These are phyloP conservation scores for Wickerhamiella slavikovae DNA, from an alignment of 805 yeast genomes.

Conservation along the genomic window DNA sequence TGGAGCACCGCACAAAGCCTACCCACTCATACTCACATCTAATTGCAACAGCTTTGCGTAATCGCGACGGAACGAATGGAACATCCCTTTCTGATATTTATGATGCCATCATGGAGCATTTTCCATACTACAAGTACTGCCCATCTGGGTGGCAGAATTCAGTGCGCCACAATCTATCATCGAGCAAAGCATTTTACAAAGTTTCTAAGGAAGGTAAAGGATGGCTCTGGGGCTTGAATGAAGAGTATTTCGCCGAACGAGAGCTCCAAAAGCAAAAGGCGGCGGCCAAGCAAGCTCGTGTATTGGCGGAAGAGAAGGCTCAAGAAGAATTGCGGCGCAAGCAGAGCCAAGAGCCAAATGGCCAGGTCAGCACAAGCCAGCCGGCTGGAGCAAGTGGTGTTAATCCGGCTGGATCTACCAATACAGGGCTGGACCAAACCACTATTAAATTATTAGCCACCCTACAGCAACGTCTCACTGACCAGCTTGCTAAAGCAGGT, in stretches of 20 bases:
- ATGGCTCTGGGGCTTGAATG: slow-evolving; percentile 89
- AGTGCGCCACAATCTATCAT: slow-evolving; percentile 71
- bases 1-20: slow-evolving; percentile 70
- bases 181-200: slow-evolving; percentile 68
- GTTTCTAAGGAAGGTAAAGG: slow-evolving; percentile 80
- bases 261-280: slow-evolving; percentile 47
- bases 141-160: slow-evolving; percentile 97
- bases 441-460: slow-evolving; percentile 60
- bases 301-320: slow-evolving; percentile 10
- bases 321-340: slow-evolving; percentile 12
- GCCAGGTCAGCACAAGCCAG: not conserved
- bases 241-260: slow-evolving; percentile 60
- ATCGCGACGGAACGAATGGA: slow-evolving; percentile 46
- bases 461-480: slow-evolving; percentile 68
- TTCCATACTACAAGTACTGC: slow-evolving; percentile 82
- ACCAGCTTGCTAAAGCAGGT: slow-evolving; percentile 61
- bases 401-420: not conserved
- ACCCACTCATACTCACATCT: slow-evolving; percentile 59
- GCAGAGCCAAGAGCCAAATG: slow-evolving; percentile 3
- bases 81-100: slow-evolving; percentile 71
- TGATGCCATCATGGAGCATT: slow-evolving; percentile 65
- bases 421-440: slow-evolving; percentile 26
- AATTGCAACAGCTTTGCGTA: slow-evolving; percentile 58
- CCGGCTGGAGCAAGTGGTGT: slow-evolving; percentile 4
- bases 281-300: slow-evolving; percentile 14